Percentiles rank a stretch among this genome's conserved stretches.
These are phyloP conservation scores for Phytophthora ramorum DNA, from an alignment of 352 stramenopile species.

Conservation along the genomic window DNA sequence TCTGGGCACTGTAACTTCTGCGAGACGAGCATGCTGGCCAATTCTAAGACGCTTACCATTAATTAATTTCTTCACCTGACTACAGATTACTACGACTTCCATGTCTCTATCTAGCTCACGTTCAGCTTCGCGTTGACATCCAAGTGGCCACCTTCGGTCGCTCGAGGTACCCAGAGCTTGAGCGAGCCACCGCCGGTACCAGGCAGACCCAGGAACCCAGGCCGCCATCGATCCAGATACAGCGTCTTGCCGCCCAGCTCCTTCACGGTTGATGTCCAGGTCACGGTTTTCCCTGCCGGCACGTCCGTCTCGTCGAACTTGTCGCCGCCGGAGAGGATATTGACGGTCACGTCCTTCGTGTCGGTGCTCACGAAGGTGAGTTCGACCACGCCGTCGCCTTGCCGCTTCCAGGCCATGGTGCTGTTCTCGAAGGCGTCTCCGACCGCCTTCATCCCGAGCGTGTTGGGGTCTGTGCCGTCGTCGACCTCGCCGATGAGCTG, in stretches of 20 bases:
- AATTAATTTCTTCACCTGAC: conserved; percentile 29
- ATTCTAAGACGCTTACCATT: conserved; percentile 20
- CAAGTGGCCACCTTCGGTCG: conserved; percentile 35
- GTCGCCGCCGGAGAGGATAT: conserved; percentile 36
- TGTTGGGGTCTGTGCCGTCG: conserved; percentile 48
- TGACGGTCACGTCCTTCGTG: conserved; percentile 40
- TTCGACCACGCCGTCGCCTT: conserved; percentile 48
- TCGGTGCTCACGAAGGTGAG: conserved; percentile 52
- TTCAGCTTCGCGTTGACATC: conserved; percentile 31
- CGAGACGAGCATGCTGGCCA: neutral
- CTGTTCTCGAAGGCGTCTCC: conserved; percentile 54
- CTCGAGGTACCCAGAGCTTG: conserved; percentile 37
- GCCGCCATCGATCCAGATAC: conserved; percentile 38
- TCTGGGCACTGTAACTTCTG: neutral
- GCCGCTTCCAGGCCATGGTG: conserved; percentile 49
- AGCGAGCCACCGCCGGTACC: conserved; percentile 36
- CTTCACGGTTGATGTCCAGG: conserved; percentile 32
- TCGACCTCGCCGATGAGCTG: conserved; percentile 48
- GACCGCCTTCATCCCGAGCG: conserved; percentile 45
- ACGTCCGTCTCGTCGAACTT: conserved; percentile 56
- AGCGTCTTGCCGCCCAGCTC: conserved; percentile 34
- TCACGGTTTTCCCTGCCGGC: conserved; percentile 26
- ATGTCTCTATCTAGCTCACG: conserved; percentile 30
- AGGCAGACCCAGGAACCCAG: conserved; percentile 34
- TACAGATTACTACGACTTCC: conserved; percentile 20